Conservation (phyloP, 2,329 filamentous ascomycete genomes). For the Trichophyton benhamiae region DNA sequence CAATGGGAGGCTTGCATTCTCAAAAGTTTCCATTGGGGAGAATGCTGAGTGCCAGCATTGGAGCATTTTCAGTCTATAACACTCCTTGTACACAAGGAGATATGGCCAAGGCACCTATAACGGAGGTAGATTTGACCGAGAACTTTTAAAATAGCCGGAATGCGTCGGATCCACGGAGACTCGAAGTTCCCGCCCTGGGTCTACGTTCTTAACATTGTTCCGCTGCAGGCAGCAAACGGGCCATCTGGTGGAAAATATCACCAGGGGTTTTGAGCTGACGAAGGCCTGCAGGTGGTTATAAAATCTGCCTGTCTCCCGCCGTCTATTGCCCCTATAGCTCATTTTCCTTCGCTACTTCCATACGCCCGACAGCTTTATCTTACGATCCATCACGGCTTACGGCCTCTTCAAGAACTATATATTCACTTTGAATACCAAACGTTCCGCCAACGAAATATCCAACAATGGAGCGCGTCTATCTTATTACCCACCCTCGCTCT, state of each 20-base stretch:
- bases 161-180: not conserved
- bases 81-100: not conserved
- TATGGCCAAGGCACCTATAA: not conserved
- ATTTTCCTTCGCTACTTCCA: not conserved
- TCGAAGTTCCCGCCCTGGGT: not conserved
- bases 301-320: not conserved
- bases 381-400: not conserved
- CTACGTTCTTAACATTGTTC: not conserved
- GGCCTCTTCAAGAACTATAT: not conserved
- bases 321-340: not conserved
- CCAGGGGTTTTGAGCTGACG: not conserved
- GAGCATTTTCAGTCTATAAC: not conserved
- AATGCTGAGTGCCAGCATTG: not conserved
- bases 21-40: not conserved
- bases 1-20: not conserved
- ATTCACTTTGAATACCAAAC: not conserved
- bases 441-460: not conserved
- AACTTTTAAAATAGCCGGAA: not conserved
- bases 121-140: not conserved
- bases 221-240: not conserved
- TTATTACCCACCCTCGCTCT: constrained; percentile 22
- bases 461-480: constrained; percentile 12
- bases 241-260: not conserved
- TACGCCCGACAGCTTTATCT: not conserved
- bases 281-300: not conserved